Base-by-base conservation (phyloP, 257 asterid genomes). In the Lithospermum erythrorhizon region DNA sequence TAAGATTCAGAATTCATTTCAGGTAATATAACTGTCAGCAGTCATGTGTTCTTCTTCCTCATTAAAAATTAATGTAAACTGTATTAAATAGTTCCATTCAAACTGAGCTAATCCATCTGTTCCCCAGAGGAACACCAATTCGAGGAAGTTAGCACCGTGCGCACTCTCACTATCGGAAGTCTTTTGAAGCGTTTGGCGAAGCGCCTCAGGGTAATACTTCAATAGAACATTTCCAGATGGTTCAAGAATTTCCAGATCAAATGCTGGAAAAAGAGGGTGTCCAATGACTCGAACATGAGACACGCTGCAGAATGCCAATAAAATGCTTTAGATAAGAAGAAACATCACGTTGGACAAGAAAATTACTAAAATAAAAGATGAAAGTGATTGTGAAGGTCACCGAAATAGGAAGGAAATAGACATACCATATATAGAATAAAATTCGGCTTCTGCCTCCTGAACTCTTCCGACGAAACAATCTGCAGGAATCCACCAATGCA, bases 401-500 rank as follows among this genome's bases (percentile, higher is more conserved):
- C 14, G 49, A 41, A 11, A 41, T 41, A 41, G 18, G 4, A 41
- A 41, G 18, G 18, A 41, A 41, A 41, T 11, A 41, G 18, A 76
- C 89, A 76, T 18, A 83, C 97, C 97, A 82, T 78, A 81, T 79
- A 64, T 89, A 89, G 78, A 74, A 81, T 51, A 82, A 64, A 77
- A 70, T 89, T 93, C 55, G 69, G 30, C 60, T 84, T 83, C 65
- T 82, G 82, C 68, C 68, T 84, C 75, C 75, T 89, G 94, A 61
- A 81, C 86, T 71, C 87, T 73, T 16, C 93, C 88, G 77, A 32
- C 68, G 87, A 67, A 76, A 84, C 95, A 58, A 90, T 75, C 83
- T 73, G 88, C 75, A 89, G 58, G 74, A 61, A 89, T 74, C 97
- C 93, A 30, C 86, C 90, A 8, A 84, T 51, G 68, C 95, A 90